These are phyloP conservation scores for Lasiodiplodia hormozganensis DNA, from an alignment of 2,329 filamentous ascomycete species.

Conservation along the genomic window DNA sequence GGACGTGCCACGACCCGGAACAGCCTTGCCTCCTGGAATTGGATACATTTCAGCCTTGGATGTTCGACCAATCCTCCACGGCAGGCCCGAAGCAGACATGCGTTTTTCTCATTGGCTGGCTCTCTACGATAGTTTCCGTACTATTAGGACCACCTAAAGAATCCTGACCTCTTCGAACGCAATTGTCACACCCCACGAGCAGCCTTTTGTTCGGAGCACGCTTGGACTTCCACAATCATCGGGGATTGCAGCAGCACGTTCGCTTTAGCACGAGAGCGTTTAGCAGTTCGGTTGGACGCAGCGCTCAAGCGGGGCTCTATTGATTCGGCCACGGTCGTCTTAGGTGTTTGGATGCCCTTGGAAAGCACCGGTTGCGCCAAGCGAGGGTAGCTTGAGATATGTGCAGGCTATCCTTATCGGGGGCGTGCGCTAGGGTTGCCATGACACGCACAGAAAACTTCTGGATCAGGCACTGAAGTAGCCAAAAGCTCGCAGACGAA, in stretches of 20 bases:
- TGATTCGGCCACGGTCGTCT: no score
- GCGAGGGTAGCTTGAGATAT: not conserved
- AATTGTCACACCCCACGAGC: no score
- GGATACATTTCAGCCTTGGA: not conserved
- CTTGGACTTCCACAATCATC: not conserved
- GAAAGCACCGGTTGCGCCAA: not conserved
- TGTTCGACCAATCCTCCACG: no score
- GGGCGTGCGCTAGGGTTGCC: not conserved
- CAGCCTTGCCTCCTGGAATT: not conserved
- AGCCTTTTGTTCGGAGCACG: no score
- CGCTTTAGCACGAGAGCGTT: not conserved
- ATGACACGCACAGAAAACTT: not conserved
- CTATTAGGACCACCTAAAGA: no score
- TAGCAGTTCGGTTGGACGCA: no score
- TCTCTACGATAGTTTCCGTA: not conserved
- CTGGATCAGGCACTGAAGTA: not conserved
- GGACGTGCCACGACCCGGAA: not conserved
- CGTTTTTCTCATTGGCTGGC: not conserved
- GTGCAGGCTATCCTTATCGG: not conserved
- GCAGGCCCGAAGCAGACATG: not conserved
- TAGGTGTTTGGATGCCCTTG: not conserved
- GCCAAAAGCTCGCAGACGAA: not conserved
- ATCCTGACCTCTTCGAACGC: no score
- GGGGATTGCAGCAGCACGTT: slow-evolving; percentile 3
- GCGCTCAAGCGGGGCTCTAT: no score